These are phyloP conservation scores for Trichoderma lentiforme DNA, from an alignment of 2,329 filamentous ascomycete species.

Conservation along the genomic window DNA sequence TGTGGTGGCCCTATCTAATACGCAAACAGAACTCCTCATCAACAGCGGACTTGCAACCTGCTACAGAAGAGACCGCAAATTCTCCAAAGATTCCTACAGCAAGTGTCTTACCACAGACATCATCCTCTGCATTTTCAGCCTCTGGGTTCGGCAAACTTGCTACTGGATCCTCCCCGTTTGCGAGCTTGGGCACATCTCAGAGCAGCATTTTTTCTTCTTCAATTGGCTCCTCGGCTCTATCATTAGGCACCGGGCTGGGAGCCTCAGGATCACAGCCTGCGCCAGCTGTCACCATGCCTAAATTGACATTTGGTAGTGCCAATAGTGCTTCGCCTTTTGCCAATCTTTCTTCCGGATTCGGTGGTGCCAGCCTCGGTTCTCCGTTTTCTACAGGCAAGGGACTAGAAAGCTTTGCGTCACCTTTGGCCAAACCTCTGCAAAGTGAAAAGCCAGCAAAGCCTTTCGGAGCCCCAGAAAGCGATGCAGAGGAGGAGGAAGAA, in stretches of 20 bases:
- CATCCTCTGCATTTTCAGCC: constrained; percentile 61
- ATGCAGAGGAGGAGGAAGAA: constrained; percentile 49
- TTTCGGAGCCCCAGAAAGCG: constrained; percentile 73
- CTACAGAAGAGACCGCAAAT: constrained; percentile 23
- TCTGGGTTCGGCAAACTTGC: constrained; percentile 68
- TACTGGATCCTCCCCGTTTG: constrained; percentile 62
- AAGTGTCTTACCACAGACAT: constrained; percentile 39
- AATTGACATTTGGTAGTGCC: constrained; percentile 47
- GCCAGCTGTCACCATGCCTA: constrained; percentile 36
- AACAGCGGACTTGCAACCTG: neutral
- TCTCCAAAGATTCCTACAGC: constrained; percentile 23
- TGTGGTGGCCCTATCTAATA: neutral
- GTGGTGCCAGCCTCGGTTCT: constrained; percentile 48
- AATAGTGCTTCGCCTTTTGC: constrained; percentile 47
- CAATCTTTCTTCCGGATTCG: constrained; percentile 38
- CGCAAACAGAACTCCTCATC: constrained; percentile 13
- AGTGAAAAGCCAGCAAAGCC: constrained; percentile 64
- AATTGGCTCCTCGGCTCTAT: constrained; percentile 34
- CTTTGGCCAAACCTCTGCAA: constrained; percentile 46
- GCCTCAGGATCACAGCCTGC: constrained; percentile 18
- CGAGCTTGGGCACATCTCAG: constrained; percentile 48
- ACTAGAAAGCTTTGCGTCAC: constrained; percentile 68
- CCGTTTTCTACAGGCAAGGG: constrained; percentile 40
- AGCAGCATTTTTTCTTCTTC: constrained; percentile 50
- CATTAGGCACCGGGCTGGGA: constrained; percentile 30